A percentile compares a stretch with the other conserved stretches of the same genome.
Conservation (phyloP, 2,329 filamentous ascomycete species). For the Moelleriella libera region DNA sequence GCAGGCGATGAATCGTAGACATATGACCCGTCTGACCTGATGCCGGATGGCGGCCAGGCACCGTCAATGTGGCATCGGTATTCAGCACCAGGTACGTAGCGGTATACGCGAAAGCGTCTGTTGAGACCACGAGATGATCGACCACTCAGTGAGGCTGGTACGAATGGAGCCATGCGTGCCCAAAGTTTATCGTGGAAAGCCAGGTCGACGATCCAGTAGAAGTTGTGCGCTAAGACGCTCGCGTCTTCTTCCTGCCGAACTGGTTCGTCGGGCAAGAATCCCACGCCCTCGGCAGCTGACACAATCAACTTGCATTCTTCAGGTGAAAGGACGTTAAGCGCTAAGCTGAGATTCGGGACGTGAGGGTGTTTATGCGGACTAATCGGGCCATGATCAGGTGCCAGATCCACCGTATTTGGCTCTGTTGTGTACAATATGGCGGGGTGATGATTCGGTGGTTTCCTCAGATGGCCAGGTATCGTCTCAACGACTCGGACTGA, state of each 20-base stretch:
- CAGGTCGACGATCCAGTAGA: slow-evolving; percentile 56
- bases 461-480: slow-evolving; percentile 43
- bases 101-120: slow-evolving; percentile 55
- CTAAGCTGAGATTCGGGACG: slow-evolving; percentile 46
- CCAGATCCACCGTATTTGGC: slow-evolving; percentile 40
- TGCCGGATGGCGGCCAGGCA: slow-evolving; percentile 58
- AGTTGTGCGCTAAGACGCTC: slow-evolving; percentile 57
- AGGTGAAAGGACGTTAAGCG: slow-evolving; percentile 43
- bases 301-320: slow-evolving; percentile 54
- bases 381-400: slow-evolving; percentile 27
- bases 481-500: slow-evolving; percentile 45
- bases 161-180: slow-evolving; percentile 42
- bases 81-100: slow-evolving; percentile 59
- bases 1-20: slow-evolving; percentile 52
- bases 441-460: slow-evolving; percentile 53
- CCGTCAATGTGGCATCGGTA: slow-evolving; percentile 60
- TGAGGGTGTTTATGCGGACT: slow-evolving; percentile 44
- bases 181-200: slow-evolving; percentile 50
- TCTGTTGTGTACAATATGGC: slow-evolving; percentile 50
- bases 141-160: slow-evolving; percentile 40
- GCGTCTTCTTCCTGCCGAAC: slow-evolving; percentile 50
- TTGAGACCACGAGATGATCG: slow-evolving; percentile 49
- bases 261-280: slow-evolving; percentile 54
- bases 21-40: slow-evolving; percentile 42
- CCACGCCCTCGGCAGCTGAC: slow-evolving; percentile 48